Base-by-base conservation (phyloP, 257 asterid genomes). In the Striga asiatica region DNA sequence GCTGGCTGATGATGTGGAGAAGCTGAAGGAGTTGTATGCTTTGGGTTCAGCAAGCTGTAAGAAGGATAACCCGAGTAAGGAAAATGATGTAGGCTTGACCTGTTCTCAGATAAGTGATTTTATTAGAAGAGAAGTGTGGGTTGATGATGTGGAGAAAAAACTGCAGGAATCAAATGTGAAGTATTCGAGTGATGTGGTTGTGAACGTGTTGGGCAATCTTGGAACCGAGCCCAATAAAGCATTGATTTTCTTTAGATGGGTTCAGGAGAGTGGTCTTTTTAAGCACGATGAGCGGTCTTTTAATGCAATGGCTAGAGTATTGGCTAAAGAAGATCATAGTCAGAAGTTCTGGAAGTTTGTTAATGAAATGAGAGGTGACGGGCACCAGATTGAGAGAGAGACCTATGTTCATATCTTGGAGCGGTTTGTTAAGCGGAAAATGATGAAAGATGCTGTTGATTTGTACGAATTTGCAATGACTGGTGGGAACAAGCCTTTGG, bases 181-280 rank as follows among this genome's bases (percentile, higher is more conserved):
- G 74, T 81, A 71, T 59, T 67, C 92, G 0, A 68, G 83, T 55
- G 79, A 77, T 62, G 56, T 86, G 72, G 82, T 86, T 37, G 47
- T 74, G 2, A 56, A 37, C 57, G 83, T 81, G 57, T 62, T 89
- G 60, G 79, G 46, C 23, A 75, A 52, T 72, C 73, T 81, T 46
- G 77, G 70, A 59, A 17, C 27, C 50, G 91, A 83, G 47, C 74
- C 67, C 13, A 82, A 76, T 50, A 83, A 83, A 63, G 83, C 81
- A 19, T 63, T 81, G 65, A 84, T 85, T 62, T 78, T 83, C 81
- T 85, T 89, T 61, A 83, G 86, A 66, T 89, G 98, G 98, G 65
- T 83, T 38, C 79, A 83, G 79, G 98, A 86, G 71, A 78, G 84
- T 61, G 78, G 80, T 65, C 38, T 65, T 13, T 75, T 76, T 64